phyloP scores from a whole-genome alignment of 306 rosid genomes.

The Luffa acutangula region DNA sequence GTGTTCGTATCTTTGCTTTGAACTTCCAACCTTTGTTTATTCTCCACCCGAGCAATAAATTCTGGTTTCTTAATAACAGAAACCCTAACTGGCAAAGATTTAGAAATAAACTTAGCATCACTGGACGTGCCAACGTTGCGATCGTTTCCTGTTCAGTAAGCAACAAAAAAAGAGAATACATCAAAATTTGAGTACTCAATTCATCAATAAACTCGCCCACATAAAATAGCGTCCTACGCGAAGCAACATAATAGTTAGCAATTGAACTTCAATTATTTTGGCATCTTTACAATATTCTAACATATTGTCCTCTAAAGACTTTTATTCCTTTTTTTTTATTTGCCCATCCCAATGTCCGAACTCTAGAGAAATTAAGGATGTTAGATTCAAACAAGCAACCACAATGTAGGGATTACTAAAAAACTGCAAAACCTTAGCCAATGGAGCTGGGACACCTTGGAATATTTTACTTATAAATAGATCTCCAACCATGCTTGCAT shows the following conservation, averaged over 20 bases:
- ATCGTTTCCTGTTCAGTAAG: conserved; percentile 27
- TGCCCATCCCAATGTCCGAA: too few relatives aligned
- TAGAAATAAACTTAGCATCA: conserved; percentile 21
- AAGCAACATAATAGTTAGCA: neutral
- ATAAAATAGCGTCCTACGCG: neutral
- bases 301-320: neutral
- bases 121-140: conserved; percentile 8
- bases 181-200: neutral
- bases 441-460: neutral
- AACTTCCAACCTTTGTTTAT: conserved; percentile 17
- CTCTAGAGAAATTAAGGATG: too few relatives aligned
- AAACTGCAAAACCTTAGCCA: too few relatives aligned
- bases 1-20: conserved; percentile 2
- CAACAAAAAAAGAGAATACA: conserved; percentile 8
- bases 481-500: neutral
- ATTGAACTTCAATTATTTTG: neutral
- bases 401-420: too few relatives aligned
- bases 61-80: conserved; percentile 45
- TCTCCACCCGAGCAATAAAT: conserved; percentile 11
- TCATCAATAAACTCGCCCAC: neutral
- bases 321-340: too few relatives aligned
- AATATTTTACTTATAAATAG: neutral
- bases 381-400: too few relatives aligned
- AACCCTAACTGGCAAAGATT: conserved; percentile 33
- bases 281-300: neutral